Base-by-base conservation (phyloP, 805 yeast genomes). In the Candida bentonensis region DNA sequence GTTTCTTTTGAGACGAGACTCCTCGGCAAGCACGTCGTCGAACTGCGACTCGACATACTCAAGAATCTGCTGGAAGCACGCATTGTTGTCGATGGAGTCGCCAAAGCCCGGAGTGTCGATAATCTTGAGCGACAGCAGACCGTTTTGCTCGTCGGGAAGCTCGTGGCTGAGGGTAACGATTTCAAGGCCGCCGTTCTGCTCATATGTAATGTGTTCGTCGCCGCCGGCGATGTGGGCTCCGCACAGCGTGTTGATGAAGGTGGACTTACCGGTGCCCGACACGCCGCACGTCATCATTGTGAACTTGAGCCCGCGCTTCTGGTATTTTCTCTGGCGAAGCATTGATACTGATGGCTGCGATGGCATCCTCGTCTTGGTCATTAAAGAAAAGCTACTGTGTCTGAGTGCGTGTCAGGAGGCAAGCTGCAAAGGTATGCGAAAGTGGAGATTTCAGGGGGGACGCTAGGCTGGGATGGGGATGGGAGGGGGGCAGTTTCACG, bases 181-280 rank as follows among this genome's bases (percentile, higher is more conserved):
- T 17, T 30, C 36, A 11, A 30, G 20, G 36, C 36, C 36, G 20
- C 36, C 36, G 20, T 30, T 30, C 36, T 30, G 36, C n/a, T 30
- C 36, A 17, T 30, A 30, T n/a, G 36, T 30, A n/a, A 30, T 30
- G 36, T 30, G 36, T 17, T 30, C 36, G 17, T 30, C 36, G 36
- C 36, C 36, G 7, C 36, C 36, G n/a, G 36, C 36, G 20, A 30
- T 30, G 36, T 17, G 36, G 17, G 36, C 36, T 13, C 95, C 80
- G 65, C 96, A 87, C 44, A 87, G 69, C 28, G 94, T 82, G 66
- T 88, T 87, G 60, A 88, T 84, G 55, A 87, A 81, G 3, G 95
- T 87, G n/a, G 95, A 82, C 60, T 95, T 74, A 15, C 96, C 96
- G 40, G 78, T 67, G 2, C 96, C 96, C 80, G 79, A 76, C 58